Evolutionary conservation across 495 filamentous ascomycete species (phyloP).

Genomic region (Entonaema liquescens): DNA sequence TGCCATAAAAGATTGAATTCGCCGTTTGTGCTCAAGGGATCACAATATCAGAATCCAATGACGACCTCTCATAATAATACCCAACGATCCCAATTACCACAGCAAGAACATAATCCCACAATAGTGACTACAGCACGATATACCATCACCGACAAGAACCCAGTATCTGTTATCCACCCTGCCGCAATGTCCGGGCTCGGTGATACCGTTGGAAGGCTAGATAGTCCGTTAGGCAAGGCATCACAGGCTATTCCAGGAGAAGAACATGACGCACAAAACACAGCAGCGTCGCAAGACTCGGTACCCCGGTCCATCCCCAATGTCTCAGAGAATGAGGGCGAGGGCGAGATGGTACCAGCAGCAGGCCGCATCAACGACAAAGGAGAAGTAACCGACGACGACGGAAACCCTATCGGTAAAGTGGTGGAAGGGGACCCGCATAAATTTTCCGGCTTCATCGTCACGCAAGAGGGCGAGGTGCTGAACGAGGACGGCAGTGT

Average conservation of each 20-base stretch:
- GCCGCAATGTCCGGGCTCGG: constrained; percentile 45
- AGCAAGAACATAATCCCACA: constrained; percentile 7
- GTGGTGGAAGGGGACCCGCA: constrained; percentile 66
- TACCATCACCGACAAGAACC: constrained; percentile 35
- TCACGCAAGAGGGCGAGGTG: constrained; percentile 70
- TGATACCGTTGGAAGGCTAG: constrained; percentile 29
- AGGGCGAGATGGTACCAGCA: constrained; percentile 45
- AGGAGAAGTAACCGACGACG: constrained; percentile 56
- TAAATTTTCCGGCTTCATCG: constrained; percentile 63
- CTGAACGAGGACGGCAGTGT: constrained; percentile 68
- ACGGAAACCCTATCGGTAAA: constrained; percentile 65
- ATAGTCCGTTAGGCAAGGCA: constrained; percentile 24
- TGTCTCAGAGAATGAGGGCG: constrained; percentile 29
- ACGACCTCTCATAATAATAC: constrained; percentile 21
- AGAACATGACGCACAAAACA: constrained; percentile 12
- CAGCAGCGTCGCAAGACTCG: constrained; percentile 28
- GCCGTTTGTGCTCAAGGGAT: neutral
- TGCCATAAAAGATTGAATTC: constrained; percentile 32
- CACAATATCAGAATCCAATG: constrained; percentile 2
- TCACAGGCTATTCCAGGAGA: constrained; percentile 11
- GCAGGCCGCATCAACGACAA: constrained; percentile 46
- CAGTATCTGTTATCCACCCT: constrained; percentile 37
- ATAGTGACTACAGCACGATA: constrained; percentile 32
- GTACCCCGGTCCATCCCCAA: constrained; percentile 42
- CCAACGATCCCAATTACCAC: constrained; percentile 7